A percentile compares a stretch with the other conserved stretches of the same genome.
Evolutionary conservation across 2,329 filamentous ascomycete genomes (phyloP).

Genomic region (Zymoseptoria ardabiliae): DNA sequence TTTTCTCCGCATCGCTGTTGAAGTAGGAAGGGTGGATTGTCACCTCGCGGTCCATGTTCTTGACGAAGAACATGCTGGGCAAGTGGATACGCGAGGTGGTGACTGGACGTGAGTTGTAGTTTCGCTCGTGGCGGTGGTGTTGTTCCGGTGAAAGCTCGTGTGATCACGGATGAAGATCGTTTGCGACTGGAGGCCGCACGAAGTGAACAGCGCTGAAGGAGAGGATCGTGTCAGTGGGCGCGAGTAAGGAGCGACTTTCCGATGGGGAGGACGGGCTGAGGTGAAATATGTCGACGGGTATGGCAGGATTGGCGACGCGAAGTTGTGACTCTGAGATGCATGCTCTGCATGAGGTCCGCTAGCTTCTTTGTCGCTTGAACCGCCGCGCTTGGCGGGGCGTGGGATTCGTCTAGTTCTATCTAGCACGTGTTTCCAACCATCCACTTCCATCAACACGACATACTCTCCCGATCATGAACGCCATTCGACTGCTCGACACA

Average conservation of each 20-base stretch:
- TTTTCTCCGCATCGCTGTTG: conserved; percentile 83
- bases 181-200: neutral
- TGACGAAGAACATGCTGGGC: conserved; percentile 84
- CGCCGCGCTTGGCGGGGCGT: neutral
- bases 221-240: neutral
- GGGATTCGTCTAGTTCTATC: neutral
- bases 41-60: conserved; percentile 91
- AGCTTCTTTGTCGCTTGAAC: neutral
- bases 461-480: neutral
- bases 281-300: neutral
- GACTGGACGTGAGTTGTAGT: neutral
- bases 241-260: neutral
- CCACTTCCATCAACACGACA: neutral
- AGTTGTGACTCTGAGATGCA: neutral
- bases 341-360: neutral
- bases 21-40: conserved; percentile 97
- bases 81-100: neutral
- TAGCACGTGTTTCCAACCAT: neutral
- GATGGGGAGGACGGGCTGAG: neutral
- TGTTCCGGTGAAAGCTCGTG: neutral
- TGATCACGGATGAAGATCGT: neutral
- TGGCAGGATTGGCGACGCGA: neutral
- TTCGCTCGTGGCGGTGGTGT: neutral
- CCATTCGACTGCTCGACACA: neutral
- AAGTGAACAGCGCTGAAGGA: neutral